Evolutionary conservation across 2,329 filamentous ascomycete species (phyloP), one percentile per base, ranked within the genome.

Genomic region (Exophiala xenobiotica): DNA sequence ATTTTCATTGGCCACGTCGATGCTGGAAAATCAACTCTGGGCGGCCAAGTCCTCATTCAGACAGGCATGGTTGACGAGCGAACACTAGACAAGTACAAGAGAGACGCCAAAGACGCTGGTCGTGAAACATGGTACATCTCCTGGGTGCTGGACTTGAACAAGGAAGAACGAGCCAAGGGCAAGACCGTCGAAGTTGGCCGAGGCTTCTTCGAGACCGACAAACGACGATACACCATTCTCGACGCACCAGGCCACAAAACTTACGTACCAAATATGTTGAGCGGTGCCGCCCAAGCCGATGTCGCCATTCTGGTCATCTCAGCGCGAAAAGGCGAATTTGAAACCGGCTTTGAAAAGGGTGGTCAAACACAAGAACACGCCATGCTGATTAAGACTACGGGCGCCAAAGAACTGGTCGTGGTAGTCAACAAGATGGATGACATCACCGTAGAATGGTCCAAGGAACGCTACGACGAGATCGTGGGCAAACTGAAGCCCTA

Each of bases 391-490:
- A 96, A 97, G 76, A 99, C 95, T 1, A 92, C 96, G 69, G 93
- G 93, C 73, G 93, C 99, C 54, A 95, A 95, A 79, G 96, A 96
- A 75, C 80, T 99, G 49, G 79, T 97, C 39, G 86, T 99, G 23
- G 93, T 81, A 46, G 91, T 96, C 68, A 99, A 99, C 82, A 99
- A 99, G 80, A 99, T 99, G 95, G 93, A 99, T 68, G 93, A 99
- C 68, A 78, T 86, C 8, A 99, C 93, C 2, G 95, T 99, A 45
- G 83, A 96, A 66, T 99, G 95, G 95, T 93, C 88, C 48, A 83
- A 96, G 64, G 88, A 88, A 33, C 86, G 93, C 50, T 99, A 90
- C 76, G 85, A 89, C 65, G 93, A 99, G 74, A 99, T 93, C 72
- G 91, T 85, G 3, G 85, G 85, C 61, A 99, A 97, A 76, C 82